Evolutionary conservation across 2,329 filamentous ascomycete genomes (phyloP).

Genomic region (Septoria linicola): DNA sequence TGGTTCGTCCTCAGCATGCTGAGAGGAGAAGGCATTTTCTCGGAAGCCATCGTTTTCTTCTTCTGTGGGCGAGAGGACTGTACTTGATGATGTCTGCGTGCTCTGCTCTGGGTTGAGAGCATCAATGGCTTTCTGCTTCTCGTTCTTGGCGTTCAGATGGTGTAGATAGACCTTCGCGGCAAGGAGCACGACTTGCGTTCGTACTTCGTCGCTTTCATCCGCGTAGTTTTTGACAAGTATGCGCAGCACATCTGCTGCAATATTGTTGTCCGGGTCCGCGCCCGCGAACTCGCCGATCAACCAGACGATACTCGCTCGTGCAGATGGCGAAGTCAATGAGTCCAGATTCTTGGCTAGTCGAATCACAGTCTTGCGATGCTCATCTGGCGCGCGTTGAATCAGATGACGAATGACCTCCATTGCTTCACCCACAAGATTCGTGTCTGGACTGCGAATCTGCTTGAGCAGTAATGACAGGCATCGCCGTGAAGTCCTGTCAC

Average conservation of each 20-base stretch:
- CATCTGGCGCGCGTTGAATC: conserved; percentile 83
- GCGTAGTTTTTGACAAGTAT: conserved; percentile 83
- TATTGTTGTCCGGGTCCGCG: conserved; percentile 72
- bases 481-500: conserved; percentile 67
- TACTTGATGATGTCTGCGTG: conserved; percentile 12
- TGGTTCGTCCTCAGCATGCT: conserved; percentile 36
- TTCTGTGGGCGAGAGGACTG: conserved; percentile 28
- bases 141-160: conserved; percentile 66
- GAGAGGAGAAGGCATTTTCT: conserved; percentile 26
- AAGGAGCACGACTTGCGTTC: conserved; percentile 85
- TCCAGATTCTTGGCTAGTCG: conserved; percentile 89
- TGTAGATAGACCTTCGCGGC: conserved; percentile 97
- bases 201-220: conserved; percentile 79
- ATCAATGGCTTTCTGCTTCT: conserved; percentile 37
- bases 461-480: conserved; percentile 80
- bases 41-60: conserved; percentile 31
- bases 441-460: conserved; percentile 85
- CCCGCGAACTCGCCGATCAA: conserved; percentile 92
- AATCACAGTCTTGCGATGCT: conserved; percentile 81
- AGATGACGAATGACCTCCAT: conserved; percentile 92
- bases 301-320: conserved; percentile 94
- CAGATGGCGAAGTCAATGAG: conserved; percentile 79
- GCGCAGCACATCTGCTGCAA: conserved; percentile 86
- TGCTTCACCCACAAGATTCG: conserved; percentile 84
- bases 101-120: conserved; percentile 21